A percentile compares a stretch with the other conserved stretches of the same genome.
Evolutionary conservation across 139 green algal species (phyloP).

Genomic region (Micractinium conductrix): DNA sequence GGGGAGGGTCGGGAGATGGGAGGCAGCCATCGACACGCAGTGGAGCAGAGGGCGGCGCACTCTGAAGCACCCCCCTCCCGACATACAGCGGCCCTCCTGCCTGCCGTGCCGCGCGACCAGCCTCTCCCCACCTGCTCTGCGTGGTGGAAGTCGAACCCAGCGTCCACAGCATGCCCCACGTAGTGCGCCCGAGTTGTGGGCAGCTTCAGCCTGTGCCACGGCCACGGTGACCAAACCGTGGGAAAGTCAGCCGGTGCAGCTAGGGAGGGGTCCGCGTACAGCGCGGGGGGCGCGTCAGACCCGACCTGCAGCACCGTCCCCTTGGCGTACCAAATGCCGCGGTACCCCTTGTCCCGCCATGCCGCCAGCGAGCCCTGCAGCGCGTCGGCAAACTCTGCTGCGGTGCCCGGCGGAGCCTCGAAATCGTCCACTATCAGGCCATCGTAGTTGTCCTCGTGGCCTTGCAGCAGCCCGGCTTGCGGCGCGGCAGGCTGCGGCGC

Average conservation of each 20-base stretch:
- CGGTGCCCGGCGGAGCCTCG: slow-evolving; percentile 53
- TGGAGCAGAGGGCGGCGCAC: too few relatives aligned
- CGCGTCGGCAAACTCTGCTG: slow-evolving; percentile 44
- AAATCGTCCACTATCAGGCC: slow-evolving; percentile 66
- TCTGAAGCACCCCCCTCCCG: not conserved
- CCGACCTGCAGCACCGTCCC: too few relatives aligned
- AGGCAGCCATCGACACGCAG: too few relatives aligned
- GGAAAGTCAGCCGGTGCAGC: not conserved
- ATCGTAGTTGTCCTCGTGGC: slow-evolving; percentile 60
- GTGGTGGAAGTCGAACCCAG: slow-evolving; percentile 81
- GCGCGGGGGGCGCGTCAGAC: too few relatives aligned
- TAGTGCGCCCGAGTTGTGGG: slow-evolving; percentile 43
- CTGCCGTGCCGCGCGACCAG: not conserved
- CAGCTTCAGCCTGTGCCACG: slow-evolving; percentile 70
- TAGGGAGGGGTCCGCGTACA: too few relatives aligned
- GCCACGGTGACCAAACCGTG: not conserved
- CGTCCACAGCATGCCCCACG: slow-evolving; percentile 43
- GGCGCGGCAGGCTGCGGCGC: not conserved
- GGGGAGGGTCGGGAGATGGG: too few relatives aligned
- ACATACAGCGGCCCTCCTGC: too few relatives aligned
- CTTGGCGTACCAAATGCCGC: too few relatives aligned
- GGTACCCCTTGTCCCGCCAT: slow-evolving; percentile 16
- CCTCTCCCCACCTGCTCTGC: slow-evolving; percentile 65
- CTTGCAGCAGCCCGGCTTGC: not conserved
- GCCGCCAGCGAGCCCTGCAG: slow-evolving; percentile 30